phyloP scores from a whole-genome alignment of 2,329 filamentous ascomycete genomes.

The Aspergillus aculeatinus region DNA sequence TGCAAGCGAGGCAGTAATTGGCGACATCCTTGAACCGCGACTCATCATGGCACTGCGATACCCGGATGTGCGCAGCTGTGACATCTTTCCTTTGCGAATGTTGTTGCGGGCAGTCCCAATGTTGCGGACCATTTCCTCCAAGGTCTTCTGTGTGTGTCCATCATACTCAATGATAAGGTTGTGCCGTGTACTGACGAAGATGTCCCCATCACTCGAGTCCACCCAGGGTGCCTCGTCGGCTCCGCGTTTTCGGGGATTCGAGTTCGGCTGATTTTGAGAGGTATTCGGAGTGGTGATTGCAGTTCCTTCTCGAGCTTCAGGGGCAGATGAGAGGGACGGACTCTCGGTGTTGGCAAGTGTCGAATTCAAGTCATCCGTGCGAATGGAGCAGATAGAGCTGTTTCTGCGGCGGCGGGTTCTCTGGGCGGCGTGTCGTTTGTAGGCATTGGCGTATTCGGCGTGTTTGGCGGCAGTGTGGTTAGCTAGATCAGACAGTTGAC shows the following conservation, averaged over 20 bases:
- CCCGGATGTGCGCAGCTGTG: conserved; percentile 30
- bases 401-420: conserved; percentile 40
- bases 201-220: conserved; percentile 30
- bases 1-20: background rate
- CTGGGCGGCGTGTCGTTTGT: conserved; percentile 33
- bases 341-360: background rate
- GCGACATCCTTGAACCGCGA: conserved; percentile 7
- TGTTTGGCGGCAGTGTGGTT: conserved; percentile 42
- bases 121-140: conserved; percentile 79
- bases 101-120: conserved; percentile 78
- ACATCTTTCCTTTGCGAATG: conserved; percentile 79
- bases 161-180: conserved; percentile 93
- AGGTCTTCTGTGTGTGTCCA: conserved; percentile 76
- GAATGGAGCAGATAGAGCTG: conserved; percentile 46
- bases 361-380: conserved; percentile 26
- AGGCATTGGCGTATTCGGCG: conserved; percentile 45
- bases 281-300: conserved; percentile 5
- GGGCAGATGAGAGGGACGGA: conserved; percentile 2
- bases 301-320: conserved; percentile 3
- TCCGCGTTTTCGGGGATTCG: conserved; percentile 37
- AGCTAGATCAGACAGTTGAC: conserved; percentile 43
- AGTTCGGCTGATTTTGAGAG: conserved; percentile 17
- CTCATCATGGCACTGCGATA: conserved; percentile 22
- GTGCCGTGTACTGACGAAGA: conserved; percentile 67
- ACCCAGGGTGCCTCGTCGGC: conserved; percentile 34